Evolutionary conservation across 2,329 filamentous ascomycete species (phyloP).

Genomic region (Neopestalotiopsis clavispora): DNA sequence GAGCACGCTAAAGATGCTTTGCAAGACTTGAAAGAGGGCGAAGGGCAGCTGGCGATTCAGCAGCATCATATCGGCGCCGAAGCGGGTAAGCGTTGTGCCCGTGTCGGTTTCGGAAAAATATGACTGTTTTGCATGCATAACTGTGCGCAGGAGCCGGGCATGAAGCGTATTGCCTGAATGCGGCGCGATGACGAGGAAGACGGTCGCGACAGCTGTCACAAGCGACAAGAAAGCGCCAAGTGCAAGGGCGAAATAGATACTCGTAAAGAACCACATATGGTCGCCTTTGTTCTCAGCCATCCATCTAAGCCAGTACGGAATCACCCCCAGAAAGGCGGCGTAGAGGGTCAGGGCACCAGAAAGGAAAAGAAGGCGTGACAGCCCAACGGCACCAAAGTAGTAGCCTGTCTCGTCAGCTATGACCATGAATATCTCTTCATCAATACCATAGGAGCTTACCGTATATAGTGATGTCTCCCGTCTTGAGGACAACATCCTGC

Average conservation of each 20-base stretch:
- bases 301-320: background rate
- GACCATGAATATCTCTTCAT: background rate
- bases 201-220: background rate
- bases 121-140: background rate
- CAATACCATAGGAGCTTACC: slow-evolving; percentile 25
- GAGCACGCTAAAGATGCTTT: slow-evolving; percentile 17
- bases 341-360: background rate
- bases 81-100: background rate
- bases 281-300: background rate
- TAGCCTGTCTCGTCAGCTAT: slow-evolving; percentile 30
- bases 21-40: background rate
- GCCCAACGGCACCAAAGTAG: slow-evolving; percentile 37
- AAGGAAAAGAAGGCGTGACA: slow-evolving; percentile 19
- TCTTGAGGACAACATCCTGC: slow-evolving; percentile 20
- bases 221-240: background rate
- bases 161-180: background rate
- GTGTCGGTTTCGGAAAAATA: slow-evolving; percentile 3
- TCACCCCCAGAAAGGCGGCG: background rate
- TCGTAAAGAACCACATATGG: background rate
- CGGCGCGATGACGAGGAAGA: slow-evolving; percentile 4
- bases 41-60: background rate
- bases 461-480: slow-evolving; percentile 43
- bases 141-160: background rate
- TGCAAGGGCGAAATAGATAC: background rate
- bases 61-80: slow-evolving; percentile 6